These are phyloP conservation scores for Conticribra weissflogii DNA, from an alignment of 108 stramenopile species.

Conservation along the genomic window DNA sequence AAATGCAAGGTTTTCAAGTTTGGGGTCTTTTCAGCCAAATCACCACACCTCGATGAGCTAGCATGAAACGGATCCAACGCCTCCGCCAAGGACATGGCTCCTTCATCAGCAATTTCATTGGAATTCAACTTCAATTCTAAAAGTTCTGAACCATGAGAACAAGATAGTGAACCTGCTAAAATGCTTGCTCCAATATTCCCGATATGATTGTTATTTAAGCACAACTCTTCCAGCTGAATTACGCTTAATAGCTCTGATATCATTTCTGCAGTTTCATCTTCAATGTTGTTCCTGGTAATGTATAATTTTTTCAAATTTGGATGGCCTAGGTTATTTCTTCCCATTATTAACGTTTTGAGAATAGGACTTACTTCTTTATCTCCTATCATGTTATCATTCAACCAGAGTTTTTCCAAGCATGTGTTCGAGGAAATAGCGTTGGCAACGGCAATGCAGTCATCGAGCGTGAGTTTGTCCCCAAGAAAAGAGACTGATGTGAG, in stretches of 20 bases:
- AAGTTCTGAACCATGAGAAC: background rate
- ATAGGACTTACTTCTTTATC: background rate
- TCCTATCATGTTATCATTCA: background rate
- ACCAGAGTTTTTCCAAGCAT: too few species aligned
- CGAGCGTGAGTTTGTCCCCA: too few species aligned
- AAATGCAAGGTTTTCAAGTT: background rate
- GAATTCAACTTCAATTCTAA: background rate
- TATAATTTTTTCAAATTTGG: background rate
- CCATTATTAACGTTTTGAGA: background rate
- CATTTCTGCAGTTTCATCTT: background rate
- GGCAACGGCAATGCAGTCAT: too few species aligned
- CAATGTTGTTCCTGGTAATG: background rate
- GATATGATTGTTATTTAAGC: background rate
- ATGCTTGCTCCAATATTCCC: background rate
- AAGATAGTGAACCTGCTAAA: background rate
- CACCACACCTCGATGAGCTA: background rate
- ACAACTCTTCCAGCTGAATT: background rate
- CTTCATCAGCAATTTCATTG: background rate
- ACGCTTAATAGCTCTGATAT: background rate
- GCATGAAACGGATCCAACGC: background rate
- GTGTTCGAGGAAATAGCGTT: too few species aligned
- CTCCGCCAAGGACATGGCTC: background rate
- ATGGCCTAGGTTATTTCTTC: background rate
- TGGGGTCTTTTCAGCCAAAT: background rate
- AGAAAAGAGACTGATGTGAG: too few species aligned